Percentiles rank a stretch among this genome's conserved stretches.
Evolutionary conservation across 495 filamentous ascomycete genomes (phyloP).

Genomic region (Platismatia glauca): DNA sequence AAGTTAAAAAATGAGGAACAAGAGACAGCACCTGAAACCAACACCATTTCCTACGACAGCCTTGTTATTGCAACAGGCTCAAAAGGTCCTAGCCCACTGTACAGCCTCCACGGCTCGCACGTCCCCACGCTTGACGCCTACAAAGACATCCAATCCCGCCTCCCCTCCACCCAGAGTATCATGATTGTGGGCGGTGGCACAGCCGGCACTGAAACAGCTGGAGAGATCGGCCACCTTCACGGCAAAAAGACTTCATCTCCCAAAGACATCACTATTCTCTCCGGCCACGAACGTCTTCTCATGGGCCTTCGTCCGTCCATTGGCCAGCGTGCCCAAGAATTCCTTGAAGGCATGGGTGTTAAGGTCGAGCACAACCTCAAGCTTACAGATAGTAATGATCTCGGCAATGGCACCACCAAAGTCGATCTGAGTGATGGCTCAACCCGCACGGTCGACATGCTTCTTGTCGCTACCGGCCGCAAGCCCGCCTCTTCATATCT

Average conservation of each 20-base stretch:
- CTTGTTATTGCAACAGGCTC: conserved; percentile 34
- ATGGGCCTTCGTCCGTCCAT: conserved; percentile 27
- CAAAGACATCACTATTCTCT: conserved; percentile 41
- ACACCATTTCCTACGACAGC: conserved; percentile 27
- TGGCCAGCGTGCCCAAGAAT: conserved; percentile 29
- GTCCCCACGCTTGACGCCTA: conserved; percentile 24
- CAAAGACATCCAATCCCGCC: conserved; percentile 20
- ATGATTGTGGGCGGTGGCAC: conserved; percentile 27
- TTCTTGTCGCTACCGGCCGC: conserved; percentile 49
- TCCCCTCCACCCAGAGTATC: conserved; percentile 22
- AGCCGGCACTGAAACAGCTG: conserved; percentile 26
- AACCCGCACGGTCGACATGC: conserved; percentile 37
- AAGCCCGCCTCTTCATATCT: conserved; percentile 48
- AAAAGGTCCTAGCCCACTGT: conserved; percentile 21
- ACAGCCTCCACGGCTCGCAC: conserved; percentile 27
- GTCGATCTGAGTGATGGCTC: conserved; percentile 19
- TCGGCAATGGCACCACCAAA: conserved; percentile 10
- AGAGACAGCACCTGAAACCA: conserved; percentile 4
- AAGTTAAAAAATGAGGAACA: conserved; percentile 18
- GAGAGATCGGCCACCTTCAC: conserved; percentile 19
- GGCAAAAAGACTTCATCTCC: conserved; percentile 29
- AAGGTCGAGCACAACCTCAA: conserved; percentile 33
- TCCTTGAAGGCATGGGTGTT: conserved; percentile 46
- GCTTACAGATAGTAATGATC: conserved; percentile 25
- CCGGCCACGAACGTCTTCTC: conserved; percentile 34